These are phyloP conservation scores for Halophytophthora polymorphica DNA, from an alignment of 352 stramenopile genomes.

Conservation along the genomic window DNA sequence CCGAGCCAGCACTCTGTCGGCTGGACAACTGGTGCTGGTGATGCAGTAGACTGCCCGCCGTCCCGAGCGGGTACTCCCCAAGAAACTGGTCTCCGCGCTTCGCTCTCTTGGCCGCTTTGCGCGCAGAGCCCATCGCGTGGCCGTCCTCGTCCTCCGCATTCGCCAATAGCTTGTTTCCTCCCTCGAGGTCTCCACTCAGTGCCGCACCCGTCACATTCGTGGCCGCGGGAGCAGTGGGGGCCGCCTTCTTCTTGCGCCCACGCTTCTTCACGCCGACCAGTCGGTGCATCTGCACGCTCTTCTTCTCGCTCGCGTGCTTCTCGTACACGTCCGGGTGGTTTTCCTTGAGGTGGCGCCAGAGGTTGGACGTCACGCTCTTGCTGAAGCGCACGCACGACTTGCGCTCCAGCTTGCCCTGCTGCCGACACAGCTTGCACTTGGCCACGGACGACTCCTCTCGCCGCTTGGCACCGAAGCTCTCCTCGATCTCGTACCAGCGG, in stretches of 20 bases:
- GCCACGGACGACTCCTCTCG: conserved; percentile 73
- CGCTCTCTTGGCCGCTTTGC: conserved; percentile 32
- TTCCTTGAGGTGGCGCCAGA: conserved; percentile 80
- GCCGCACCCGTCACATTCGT: not conserved
- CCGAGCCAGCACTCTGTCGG: not conserved
- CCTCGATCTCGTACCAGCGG: conserved; percentile 77
- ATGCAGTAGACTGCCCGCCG: not conserved
- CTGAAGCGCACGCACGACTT: conserved; percentile 74
- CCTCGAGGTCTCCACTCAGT: not conserved
- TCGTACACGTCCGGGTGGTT: conserved; percentile 77
- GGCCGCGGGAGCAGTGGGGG: not conserved
- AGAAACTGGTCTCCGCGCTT: conserved; percentile 40
- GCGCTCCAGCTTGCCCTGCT: conserved; percentile 60
- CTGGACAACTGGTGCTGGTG: conserved; percentile 15
- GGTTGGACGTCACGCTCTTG: conserved; percentile 83
- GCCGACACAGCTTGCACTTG: conserved; percentile 54
- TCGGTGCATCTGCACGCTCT: conserved; percentile 72
- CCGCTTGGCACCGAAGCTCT: conserved; percentile 52
- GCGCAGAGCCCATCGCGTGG: conserved; percentile 5
- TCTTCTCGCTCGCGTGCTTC: conserved; percentile 72
- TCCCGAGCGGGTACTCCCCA: conserved; percentile 28
- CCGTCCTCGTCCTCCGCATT: conserved; percentile 7
- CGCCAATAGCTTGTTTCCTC: conserved; percentile 25
- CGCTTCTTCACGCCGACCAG: conserved; percentile 48
- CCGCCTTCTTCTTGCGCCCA: conserved; percentile 55